Evolutionary conservation across 495 filamentous ascomycete species (phyloP).

Genomic region (Monascus purpureus): DNA sequence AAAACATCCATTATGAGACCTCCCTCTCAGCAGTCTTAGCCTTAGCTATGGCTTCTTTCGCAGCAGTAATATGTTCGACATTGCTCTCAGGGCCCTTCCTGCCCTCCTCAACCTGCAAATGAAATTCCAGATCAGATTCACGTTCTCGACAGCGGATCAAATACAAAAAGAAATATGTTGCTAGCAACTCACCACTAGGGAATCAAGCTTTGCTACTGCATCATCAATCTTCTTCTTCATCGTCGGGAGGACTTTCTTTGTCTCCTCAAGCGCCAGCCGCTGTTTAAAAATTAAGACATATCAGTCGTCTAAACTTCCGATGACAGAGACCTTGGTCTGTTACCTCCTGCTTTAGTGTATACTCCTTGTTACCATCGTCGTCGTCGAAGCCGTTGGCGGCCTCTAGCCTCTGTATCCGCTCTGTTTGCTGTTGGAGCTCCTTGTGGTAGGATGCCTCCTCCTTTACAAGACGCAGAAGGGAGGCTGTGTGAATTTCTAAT

Average conservation of each 20-base stretch:
- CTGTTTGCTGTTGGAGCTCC: slow-evolving; percentile 59
- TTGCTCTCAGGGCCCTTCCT: slow-evolving; percentile 33
- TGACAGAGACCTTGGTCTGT: slow-evolving; percentile 4
- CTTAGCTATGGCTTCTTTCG: slow-evolving; percentile 46
- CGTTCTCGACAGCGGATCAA: background rate
- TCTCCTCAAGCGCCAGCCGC: slow-evolving; percentile 68
- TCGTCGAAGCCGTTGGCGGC: slow-evolving; percentile 25
- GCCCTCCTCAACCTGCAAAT: slow-evolving; percentile 25
- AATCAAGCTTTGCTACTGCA: slow-evolving; percentile 55
- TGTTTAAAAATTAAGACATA: slow-evolving; percentile 14
- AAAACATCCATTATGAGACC: slow-evolving; percentile 13
- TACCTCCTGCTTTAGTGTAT: slow-evolving; percentile 73
- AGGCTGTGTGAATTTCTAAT: slow-evolving; percentile 57
- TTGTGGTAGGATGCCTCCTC: slow-evolving; percentile 83
- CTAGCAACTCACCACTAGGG: slow-evolving; percentile 42
- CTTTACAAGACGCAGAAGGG: slow-evolving; percentile 71
- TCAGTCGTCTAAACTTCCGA: background rate
- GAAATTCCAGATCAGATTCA: slow-evolving; percentile 1
- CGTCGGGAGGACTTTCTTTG: slow-evolving; percentile 59
- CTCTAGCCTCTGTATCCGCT: slow-evolving; percentile 52
- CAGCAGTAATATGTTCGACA: slow-evolving; percentile 39
- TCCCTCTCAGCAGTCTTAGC: slow-evolving; percentile 37
- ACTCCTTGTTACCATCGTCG: slow-evolving; percentile 55
- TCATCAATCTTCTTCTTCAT: slow-evolving; percentile 50
- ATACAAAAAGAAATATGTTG: slow-evolving; percentile 10